phyloP scores from a whole-genome alignment of 2,329 filamentous ascomycete genomes.

The Truncatella angustata region DNA sequence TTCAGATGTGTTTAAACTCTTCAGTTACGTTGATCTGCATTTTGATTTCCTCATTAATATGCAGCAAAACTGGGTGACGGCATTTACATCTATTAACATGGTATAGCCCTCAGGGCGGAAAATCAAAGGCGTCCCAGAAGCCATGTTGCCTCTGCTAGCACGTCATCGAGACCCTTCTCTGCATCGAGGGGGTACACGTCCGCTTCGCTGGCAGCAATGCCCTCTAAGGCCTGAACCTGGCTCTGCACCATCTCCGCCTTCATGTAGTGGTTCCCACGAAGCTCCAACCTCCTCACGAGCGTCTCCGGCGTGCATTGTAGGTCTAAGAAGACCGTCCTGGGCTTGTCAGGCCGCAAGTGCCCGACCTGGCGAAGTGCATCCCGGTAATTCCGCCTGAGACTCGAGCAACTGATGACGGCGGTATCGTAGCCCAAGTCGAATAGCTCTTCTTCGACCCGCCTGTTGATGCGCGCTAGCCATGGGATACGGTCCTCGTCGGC shows the following conservation, averaged over 20 bases:
- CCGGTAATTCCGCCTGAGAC: constrained; percentile 32
- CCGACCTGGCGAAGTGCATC: constrained; percentile 25
- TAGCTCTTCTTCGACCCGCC: constrained; percentile 20
- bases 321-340: constrained; percentile 32
- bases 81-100: too few relatives aligned
- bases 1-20: too few relatives aligned
- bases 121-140: background rate
- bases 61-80: too few relatives aligned
- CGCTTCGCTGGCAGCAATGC: background rate
- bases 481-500: constrained; percentile 29
- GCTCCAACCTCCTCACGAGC: background rate
- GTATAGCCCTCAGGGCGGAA: too few relatives aligned
- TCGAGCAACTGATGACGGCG: constrained; percentile 38
- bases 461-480: constrained; percentile 29
- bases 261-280: constrained; percentile 2
- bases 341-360: constrained; percentile 10
- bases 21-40: too few relatives aligned
- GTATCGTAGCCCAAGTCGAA: constrained; percentile 23
- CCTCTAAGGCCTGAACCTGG: background rate
- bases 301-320: constrained; percentile 25
- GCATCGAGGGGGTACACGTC: constrained; percentile 3
- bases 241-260: constrained; percentile 4
- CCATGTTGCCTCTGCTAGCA: background rate
- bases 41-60: too few relatives aligned
- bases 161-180: background rate